Conservation (phyloP, 371 early-diverging fungal species). For the Circinella umbellata region DNA sequence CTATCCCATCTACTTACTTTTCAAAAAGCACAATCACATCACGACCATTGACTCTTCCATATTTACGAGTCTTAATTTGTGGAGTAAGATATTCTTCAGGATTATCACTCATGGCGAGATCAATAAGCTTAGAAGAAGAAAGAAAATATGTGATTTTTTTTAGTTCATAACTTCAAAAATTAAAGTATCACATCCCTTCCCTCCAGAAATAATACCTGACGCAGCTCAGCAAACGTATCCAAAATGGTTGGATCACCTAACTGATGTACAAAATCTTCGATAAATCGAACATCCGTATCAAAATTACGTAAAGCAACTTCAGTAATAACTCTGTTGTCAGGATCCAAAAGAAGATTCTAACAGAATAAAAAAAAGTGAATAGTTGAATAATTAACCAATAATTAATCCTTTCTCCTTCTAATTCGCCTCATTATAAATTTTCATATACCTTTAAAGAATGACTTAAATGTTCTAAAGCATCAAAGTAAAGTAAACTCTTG, state of each 20-base stretch:
- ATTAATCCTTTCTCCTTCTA: neutral
- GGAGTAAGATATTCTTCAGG: constrained; percentile 77
- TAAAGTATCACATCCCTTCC: too few species aligned
- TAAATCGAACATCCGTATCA: constrained; percentile 72
- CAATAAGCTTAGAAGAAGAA: constrained; percentile 50
- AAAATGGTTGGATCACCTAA: constrained; percentile 70
- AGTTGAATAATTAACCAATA: too few species aligned
- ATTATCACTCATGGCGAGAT: constrained; percentile 68
- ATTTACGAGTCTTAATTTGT: constrained; percentile 62
- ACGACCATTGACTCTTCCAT: constrained; percentile 61
- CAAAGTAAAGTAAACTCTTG: constrained; percentile 74
- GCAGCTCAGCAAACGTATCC: constrained; percentile 74
- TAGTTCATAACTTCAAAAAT: too few species aligned
- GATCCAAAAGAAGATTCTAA: constrained; percentile 64
- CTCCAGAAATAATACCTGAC: constrained; percentile 61
- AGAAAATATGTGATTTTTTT: neutral
- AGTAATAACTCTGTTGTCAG: constrained; percentile 69
- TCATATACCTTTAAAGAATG: constrained; percentile 58
- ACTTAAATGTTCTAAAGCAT: constrained; percentile 78
- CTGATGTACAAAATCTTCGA: constrained; percentile 73
- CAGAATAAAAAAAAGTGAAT: neutral
- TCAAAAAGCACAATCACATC: constrained; percentile 77
- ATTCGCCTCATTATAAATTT: neutral
- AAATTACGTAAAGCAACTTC: constrained; percentile 69
- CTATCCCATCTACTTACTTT: constrained; percentile 65